Evolutionary conservation across 306 rosid species (phyloP), one percentile per base, ranked within the genome.

Genomic region (Quercus dentata): DNA sequence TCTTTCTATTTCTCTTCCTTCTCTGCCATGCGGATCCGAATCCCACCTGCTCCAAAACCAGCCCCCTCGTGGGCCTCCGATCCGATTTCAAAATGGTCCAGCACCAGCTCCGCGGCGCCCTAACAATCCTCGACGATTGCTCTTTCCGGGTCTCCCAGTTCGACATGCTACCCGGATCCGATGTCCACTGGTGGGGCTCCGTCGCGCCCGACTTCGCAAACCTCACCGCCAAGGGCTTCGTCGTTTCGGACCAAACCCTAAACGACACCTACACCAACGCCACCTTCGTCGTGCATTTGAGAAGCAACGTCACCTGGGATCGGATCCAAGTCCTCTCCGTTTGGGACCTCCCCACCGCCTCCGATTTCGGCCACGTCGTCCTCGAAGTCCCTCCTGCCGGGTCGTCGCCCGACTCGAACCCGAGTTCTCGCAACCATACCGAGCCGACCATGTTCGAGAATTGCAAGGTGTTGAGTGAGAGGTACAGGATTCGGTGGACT

Each of bases 161-260:
- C 49, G 98, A 94, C 74, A 91, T 94, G 98, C 82, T 94, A 27
- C 69, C 94, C 15, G 97, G 98, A 49, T 76, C 86, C 78, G 91
- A 92, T 62, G 97, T 94, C 1, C 88, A 78, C 78, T 91, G 91
- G 91, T 92, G 98, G 97, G 91, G 88, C 3, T 89, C 94, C 5
- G 3, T 2, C 2, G 85, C 81, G 6, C 21, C 88, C 4, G 91
- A 88, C 80, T 81, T 92, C 31, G 76, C 76, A 0, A 94, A 90
- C 75, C 75, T 94, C 30, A 94, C 92, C 17, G 10, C 75, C 2
- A 41, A 41, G 12, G 97, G 97, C 30, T 92, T 91, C 83, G 33
- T 86, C 0, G 79, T 92, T 68, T 90, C 97, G 30, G 89, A 91
- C 51, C 83, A 86, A 5, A 81, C 65, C 23, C 81, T 94, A 73